phyloP scores from a whole-genome alignment of 1,284 basidiomycete genomes.

The Microstroma glucosiphilum region DNA sequence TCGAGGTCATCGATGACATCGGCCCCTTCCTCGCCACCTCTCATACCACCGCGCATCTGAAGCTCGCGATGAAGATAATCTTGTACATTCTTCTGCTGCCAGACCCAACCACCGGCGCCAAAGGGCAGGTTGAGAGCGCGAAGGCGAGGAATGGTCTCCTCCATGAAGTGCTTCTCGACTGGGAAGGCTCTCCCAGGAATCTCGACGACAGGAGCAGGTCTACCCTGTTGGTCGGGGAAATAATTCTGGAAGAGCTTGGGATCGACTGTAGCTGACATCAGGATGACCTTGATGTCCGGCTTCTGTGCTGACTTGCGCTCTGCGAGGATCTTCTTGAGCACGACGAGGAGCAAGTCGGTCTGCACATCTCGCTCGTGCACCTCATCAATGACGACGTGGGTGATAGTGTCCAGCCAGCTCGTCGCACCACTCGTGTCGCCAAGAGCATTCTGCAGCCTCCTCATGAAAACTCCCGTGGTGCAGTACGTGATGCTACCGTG shows the following conservation, averaged over 20 bases:
- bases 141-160: conserved; percentile 61
- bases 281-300: conserved; percentile 75
- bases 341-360: conserved; percentile 83
- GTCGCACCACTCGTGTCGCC: conserved; percentile 34
- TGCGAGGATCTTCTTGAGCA: conserved; percentile 75
- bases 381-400: conserved; percentile 90
- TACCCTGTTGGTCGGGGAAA: conserved; percentile 60
- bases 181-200: conserved; percentile 90
- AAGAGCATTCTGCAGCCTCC: conserved; percentile 74
- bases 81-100: conserved; percentile 66
- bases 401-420: conserved; percentile 67
- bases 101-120: conserved; percentile 62
- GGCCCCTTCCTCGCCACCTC: conserved; percentile 28
- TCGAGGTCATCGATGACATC: conserved; percentile 65
- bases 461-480: conserved; percentile 86
- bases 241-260: conserved; percentile 81
- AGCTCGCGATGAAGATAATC: conserved; percentile 70
- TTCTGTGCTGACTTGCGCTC: conserved; percentile 66
- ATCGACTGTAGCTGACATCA: conserved; percentile 96
- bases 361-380: conserved; percentile 94
- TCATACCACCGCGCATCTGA: conserved; percentile 22
- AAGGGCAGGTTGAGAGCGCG: conserved; percentile 28
- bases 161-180: conserved; percentile 73
- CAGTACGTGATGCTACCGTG: conserved; percentile 84
- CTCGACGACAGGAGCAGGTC: conserved; percentile 69